Base-by-base conservation (phyloP, 179 eudicot species). In the Silene vulgaris region DNA sequence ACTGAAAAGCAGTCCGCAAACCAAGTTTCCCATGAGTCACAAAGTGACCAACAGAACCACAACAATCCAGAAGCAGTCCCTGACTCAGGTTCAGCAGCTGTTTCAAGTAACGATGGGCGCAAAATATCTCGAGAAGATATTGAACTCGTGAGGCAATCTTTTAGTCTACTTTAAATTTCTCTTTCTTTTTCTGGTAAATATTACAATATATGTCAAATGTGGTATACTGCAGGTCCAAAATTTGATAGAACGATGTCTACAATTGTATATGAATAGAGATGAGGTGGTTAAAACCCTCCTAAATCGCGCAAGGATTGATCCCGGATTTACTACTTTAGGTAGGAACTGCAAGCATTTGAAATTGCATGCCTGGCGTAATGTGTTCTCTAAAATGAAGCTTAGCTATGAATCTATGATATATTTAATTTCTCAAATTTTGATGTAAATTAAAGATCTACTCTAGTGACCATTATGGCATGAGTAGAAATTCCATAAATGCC, bases 281-380 rank as follows among this genome's bases (percentile, higher is more conserved):
- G 99, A 93, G 85, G 99, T 95, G 84, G 99, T 95, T 59, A 95
- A 90, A 80, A 95, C 97, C 75, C 97, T 96, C 78, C 78, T 96
- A 20, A 93, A 81, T 84, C 90, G 97, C 66, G 99, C 99, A 65
- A 90, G 91, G 86, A 93, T 96, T 61, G 99, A 93, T 87, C 97
- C 99, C 72, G 96, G 93, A 79, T 96, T 96, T 88, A 90, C 99
- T 68, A 90, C 97, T 63, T 79, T 96, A 80, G 99, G 99, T 95
- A 86, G 75, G 83, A 50, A 69, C 40, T 69, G 45, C 28, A 26
- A 40, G 50, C 76, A n/a, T 14, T 71, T 76, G 56, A 37, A 80
- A 75, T 56, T 77, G 37, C 23, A 23, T 12, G 65, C 54, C 23
- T 35, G 68, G 40, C 16, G 16, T 48, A 59, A 40, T 23, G 4